phyloP scores from a whole-genome alignment of 176 grass and related monocot species.

The Aegilops longissima region DNA sequence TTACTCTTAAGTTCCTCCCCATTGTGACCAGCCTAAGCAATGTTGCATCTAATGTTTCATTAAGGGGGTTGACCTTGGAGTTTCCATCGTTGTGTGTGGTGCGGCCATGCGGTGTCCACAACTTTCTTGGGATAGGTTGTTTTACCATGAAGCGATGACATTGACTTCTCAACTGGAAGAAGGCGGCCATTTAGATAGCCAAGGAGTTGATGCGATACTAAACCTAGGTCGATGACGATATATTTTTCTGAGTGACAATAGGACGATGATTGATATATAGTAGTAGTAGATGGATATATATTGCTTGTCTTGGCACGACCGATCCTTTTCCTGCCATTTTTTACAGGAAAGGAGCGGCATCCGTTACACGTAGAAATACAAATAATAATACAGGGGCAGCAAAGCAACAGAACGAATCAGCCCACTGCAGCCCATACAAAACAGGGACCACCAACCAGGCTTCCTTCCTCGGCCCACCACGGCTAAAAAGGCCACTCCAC shows the following conservation, averaged over 20 bases:
- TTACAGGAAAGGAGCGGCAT: constrained; percentile 50
- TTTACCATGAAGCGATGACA: too few relatives aligned
- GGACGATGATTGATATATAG: neutral
- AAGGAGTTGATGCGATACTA: neutral
- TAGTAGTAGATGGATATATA: too few relatives aligned
- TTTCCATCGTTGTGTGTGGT: neutral
- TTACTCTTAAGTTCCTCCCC: too few relatives aligned
- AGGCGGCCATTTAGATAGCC: too few relatives aligned
- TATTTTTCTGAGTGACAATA: neutral
- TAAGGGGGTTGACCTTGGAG: neutral
- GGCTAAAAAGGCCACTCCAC: neutral
- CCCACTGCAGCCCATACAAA: neutral
- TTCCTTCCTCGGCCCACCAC: too few relatives aligned
- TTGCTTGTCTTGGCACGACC: constrained; percentile 9
- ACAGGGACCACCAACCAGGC: neutral
- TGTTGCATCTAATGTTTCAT: neutral
- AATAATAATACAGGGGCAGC: neutral
- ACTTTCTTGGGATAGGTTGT: too few relatives aligned
- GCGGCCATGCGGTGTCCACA: too few relatives aligned
- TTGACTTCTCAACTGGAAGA: neutral
- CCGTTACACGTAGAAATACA: neutral
- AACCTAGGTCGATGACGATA: neutral
- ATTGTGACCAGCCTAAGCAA: neutral
- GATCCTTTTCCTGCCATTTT: constrained; percentile 59
- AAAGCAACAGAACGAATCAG: neutral